Evolutionary conservation across 2,329 filamentous ascomycete genomes (phyloP).

Genomic region (Scytalidium sp.): DNA sequence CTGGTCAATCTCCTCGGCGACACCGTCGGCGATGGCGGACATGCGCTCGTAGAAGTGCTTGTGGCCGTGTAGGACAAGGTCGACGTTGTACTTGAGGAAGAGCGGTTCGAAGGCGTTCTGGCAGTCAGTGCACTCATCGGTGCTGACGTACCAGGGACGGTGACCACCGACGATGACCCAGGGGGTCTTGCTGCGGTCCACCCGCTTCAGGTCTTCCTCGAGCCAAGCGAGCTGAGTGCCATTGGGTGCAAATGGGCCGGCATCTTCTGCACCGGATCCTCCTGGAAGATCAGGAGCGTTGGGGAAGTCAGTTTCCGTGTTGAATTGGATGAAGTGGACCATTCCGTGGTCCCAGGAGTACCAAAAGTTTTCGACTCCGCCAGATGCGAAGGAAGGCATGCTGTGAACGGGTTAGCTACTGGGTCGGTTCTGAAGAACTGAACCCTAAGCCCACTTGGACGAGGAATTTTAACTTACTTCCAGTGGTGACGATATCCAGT

Average conservation of each 20-base stretch:
- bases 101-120: slow-evolving; percentile 43
- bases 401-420: no score
- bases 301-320: no score
- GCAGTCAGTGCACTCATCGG: slow-evolving; percentile 33
- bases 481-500: slow-evolving; percentile 42
- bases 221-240: slow-evolving; percentile 42
- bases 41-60: slow-evolving; percentile 42
- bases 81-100: slow-evolving; percentile 40
- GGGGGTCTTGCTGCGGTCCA: slow-evolving; percentile 39
- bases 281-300: slow-evolving; percentile 33
- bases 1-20: slow-evolving; percentile 2
- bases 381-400: slow-evolving; percentile 45
- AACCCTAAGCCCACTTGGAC: no score
- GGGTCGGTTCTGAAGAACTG: slow-evolving; percentile 40
- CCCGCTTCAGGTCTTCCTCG: slow-evolving; percentile 6
- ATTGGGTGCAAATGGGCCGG: slow-evolving; percentile 42
- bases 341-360: slow-evolving; percentile 50
- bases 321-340: slow-evolving; percentile 48
- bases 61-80: slow-evolving; percentile 41
- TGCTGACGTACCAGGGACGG: slow-evolving; percentile 44
- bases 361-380: slow-evolving; percentile 48
- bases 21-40: slow-evolving; percentile 2
- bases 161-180: slow-evolving; percentile 49
- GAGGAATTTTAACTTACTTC: slow-evolving; percentile 23
- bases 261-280: slow-evolving; percentile 36